These are phyloP conservation scores for Neurospora sp. DNA, from an alignment of 495 filamentous ascomycete genomes.

Conservation along the genomic window DNA sequence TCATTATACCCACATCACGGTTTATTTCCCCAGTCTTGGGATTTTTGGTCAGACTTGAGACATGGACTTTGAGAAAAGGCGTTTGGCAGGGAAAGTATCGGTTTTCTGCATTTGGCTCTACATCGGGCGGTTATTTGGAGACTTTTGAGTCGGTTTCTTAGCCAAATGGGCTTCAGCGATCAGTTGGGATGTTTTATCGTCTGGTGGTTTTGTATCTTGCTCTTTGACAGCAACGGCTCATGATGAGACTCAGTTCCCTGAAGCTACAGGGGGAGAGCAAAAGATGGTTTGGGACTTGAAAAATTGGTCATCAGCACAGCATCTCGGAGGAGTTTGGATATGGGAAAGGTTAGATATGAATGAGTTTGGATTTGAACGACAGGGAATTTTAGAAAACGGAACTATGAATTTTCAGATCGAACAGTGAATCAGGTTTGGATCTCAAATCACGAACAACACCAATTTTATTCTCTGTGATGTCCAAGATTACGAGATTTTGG, in stretches of 20 bases:
- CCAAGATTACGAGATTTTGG: neutral
- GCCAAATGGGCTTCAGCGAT: neutral
- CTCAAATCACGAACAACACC: neutral
- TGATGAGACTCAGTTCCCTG: neutral
- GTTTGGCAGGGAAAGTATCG: neutral
- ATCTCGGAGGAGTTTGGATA: neutral
- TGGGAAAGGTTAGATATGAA: neutral
- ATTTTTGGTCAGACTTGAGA: neutral
- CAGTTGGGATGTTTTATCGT: neutral
- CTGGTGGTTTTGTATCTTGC: neutral
- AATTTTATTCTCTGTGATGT: neutral
- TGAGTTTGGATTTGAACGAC: neutral
- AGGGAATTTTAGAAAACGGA: neutral
- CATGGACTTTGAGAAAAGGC: neutral
- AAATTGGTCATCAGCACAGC: neutral
- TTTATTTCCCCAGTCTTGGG: neutral
- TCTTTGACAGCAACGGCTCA: neutral
- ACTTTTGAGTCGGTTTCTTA: neutral
- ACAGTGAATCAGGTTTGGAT: neutral
- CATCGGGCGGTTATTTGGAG: neutral
- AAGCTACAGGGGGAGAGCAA: neutral
- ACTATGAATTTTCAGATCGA: neutral
- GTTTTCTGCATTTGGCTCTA: neutral
- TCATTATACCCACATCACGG: neutral
- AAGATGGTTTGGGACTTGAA: neutral